Percentiles rank a stretch among this genome's conserved stretches.
Evolutionary conservation across 257 asterid genomes (phyloP).

Genomic region (Ilex asprella): DNA sequence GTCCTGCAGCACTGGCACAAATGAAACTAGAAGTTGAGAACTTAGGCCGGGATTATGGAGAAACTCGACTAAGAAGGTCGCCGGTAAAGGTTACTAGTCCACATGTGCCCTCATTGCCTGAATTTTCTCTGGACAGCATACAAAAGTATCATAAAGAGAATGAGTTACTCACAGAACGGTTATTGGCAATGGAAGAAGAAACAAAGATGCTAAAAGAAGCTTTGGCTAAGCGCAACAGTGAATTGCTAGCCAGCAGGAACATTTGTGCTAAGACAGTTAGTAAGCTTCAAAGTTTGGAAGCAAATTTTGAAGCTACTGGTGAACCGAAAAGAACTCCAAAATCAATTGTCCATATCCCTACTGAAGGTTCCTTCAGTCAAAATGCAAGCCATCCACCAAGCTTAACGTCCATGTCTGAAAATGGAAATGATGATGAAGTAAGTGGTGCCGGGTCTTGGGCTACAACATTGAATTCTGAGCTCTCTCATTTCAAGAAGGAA

Average conservation of each 20-base stretch:
- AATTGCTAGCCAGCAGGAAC: slow-evolving; percentile 74
- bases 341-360: slow-evolving; percentile 24
- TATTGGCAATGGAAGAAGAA: slow-evolving; percentile 88
- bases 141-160: slow-evolving; percentile 64
- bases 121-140: slow-evolving; percentile 52
- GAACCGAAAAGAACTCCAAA: slow-evolving; percentile 42
- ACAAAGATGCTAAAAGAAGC: slow-evolving; percentile 94
- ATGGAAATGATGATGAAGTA: slow-evolving; percentile 63
- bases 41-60: slow-evolving; percentile 72
- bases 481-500: slow-evolving; percentile 62
- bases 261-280: slow-evolving; percentile 65
- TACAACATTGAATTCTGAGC: slow-evolving; percentile 46
- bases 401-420: slow-evolving; percentile 69
- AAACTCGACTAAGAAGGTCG: slow-evolving; percentile 66
- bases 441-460: slow-evolving; percentile 83
- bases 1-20: slow-evolving; percentile 97
- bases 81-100: slow-evolving; percentile 70
- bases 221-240: slow-evolving; percentile 80
- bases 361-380: slow-evolving; percentile 32
- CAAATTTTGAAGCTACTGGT: slow-evolving; percentile 49
- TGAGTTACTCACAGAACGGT: slow-evolving; percentile 70
- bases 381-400: slow-evolving; percentile 53
- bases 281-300: slow-evolving; percentile 77
- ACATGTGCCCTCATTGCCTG: slow-evolving; percentile 46
- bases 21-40: slow-evolving; percentile 95